Base-by-base conservation (phyloP, 129 eudicot species). In the Escallonia rubra region DNA sequence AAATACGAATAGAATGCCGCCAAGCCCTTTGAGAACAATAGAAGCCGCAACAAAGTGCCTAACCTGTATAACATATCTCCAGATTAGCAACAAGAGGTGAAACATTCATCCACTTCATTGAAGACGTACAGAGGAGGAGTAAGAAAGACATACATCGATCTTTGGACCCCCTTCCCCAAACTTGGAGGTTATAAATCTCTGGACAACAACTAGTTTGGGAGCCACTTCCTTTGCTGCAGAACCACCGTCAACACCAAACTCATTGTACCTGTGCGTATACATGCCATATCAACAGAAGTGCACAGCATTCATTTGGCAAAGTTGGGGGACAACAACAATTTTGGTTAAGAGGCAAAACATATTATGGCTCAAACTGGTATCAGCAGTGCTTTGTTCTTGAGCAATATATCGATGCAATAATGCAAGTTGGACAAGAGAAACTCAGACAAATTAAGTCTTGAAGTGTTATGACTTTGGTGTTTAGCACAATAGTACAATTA, bases 161-260 rank as follows among this genome's bases (percentile, higher is more conserved):
- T 72, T 63, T 40, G 79, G 78, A 47, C 61, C 72, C 46, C 52
- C 70, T 63, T 71, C 58, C 49, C 90, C 90, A 14, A 86, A 51
- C 63, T 79, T 83, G 45, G 85, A 69, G 41, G 58, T 68, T 7
- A 88, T 56, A 72, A 40, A 66, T 50, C 72, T 81, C 67, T 75
- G 81, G 52, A 85, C 52, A 67, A 60, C 61, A 67, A 77, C 61
- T 71, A 91, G 16, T 74, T 88, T 85, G 45, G 96, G 94, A 56
- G 86, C 82, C 73, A 78, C 73, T 71, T 77, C 82, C 74, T 81
- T 80, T 13, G 94, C 96, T 56, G 96, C 86, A 60, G 97, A 85
- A 14, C 97, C 97, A 66, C 97, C 96, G 72, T 91, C 80, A 39
- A 61, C 82, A 9, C 96, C 96, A 75, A 91, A 87, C 66, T 91